These are phyloP conservation scores for Euphorbia neoarborescens DNA, from an alignment of 441 rosid genomes.

Conservation along the genomic window DNA sequence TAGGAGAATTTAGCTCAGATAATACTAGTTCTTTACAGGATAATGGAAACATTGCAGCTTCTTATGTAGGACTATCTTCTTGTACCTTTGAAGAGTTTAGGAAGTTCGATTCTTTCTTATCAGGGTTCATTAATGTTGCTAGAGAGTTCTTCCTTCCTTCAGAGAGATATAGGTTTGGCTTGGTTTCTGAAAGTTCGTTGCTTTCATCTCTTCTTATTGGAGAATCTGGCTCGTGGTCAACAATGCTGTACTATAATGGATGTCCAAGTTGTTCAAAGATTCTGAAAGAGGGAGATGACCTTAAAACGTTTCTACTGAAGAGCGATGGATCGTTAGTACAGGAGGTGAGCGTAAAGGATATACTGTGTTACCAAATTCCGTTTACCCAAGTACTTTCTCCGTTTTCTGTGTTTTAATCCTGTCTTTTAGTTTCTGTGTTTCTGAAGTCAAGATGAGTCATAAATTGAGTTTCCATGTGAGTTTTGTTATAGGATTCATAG, in stretches of 20 bases:
- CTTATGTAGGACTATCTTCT: conserved; percentile 30
- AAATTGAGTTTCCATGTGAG: background rate
- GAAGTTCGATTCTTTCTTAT: conserved; percentile 59
- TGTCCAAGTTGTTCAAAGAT: conserved; percentile 68
- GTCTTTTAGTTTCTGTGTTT: background rate
- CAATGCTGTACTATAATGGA: conserved; percentile 53
- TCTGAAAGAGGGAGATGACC: conserved; percentile 49
- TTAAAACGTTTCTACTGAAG: conserved; percentile 39
- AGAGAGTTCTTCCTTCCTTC: conserved; percentile 66
- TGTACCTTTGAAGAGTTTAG: conserved; percentile 62
- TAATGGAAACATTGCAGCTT: conserved; percentile 24
- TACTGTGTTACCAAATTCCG: background rate
- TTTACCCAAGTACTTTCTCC: background rate
- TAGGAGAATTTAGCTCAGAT: conserved; percentile 42
- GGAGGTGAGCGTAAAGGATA: conserved; percentile 39
- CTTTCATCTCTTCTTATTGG: conserved; percentile 45
- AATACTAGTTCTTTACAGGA: conserved; percentile 37
- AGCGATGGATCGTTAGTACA: conserved; percentile 37
- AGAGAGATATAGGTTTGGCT: conserved; percentile 66
- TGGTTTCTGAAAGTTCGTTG: conserved; percentile 54
- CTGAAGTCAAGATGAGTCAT: background rate
- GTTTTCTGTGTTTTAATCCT: background rate
- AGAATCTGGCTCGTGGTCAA: conserved; percentile 55
- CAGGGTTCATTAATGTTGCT: conserved; percentile 40
- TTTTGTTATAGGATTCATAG: background rate